Conservation (phyloP, 371 early-diverging fungal species). For the Dinochytrium kinnereticum region DNA sequence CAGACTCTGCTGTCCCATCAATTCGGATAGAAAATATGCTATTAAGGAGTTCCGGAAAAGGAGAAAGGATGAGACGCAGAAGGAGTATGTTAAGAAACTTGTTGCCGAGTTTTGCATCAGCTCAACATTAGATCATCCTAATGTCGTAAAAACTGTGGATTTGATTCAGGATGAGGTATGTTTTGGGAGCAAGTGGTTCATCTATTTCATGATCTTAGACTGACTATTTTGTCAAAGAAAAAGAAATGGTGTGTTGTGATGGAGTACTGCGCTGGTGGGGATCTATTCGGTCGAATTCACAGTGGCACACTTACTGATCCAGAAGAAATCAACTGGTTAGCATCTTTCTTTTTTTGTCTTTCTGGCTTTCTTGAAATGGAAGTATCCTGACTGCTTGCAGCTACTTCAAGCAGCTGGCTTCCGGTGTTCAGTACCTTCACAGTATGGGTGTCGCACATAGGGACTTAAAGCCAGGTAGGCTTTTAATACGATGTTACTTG, state of each 20-base stretch:
- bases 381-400: conserved; percentile 47
- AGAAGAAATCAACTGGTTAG: conserved; percentile 51
- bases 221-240: conserved; percentile 32
- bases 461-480: conserved; percentile 47
- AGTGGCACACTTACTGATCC: conserved; percentile 37
- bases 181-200: too few relatives aligned
- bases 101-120: conserved; percentile 91
- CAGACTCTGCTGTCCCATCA: conserved; percentile 72
- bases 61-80: conserved; percentile 78
- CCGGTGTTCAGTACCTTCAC: conserved; percentile 87
- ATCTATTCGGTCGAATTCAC: conserved; percentile 45
- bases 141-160: conserved; percentile 90
- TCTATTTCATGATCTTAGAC: too few relatives aligned
- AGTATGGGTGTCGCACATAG: conserved; percentile 82
- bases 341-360: background rate
- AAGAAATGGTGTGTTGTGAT: conserved; percentile 87
- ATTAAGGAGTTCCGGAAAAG: conserved; percentile 92
- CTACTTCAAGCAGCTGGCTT: conserved; percentile 89
- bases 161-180: conserved; percentile 80
- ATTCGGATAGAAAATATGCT: conserved; percentile 76
- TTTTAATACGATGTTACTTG: conserved; percentile 40
- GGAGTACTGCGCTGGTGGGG: conserved; percentile 64
- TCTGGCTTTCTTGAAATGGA: background rate
- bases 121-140: conserved; percentile 82
- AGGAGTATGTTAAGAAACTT: conserved; percentile 87